phyloP scores from a whole-genome alignment of 169 alveolate species.

The Toxoplasma gondii region DNA sequence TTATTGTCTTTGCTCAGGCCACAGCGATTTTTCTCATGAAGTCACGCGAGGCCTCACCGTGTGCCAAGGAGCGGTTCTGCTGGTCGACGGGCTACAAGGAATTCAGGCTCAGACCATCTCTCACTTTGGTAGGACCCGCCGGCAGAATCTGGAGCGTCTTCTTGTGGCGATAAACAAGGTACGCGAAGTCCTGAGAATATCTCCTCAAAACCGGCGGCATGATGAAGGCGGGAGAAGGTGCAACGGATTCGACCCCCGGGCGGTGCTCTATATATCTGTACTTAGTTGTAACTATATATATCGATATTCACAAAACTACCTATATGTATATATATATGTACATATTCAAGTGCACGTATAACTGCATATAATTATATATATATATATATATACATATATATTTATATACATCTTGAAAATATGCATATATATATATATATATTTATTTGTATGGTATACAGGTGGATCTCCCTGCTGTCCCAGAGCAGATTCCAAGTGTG shows the following conservation, averaged over 20 bases:
- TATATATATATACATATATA: too few relatives aligned
- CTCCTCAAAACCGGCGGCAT: background rate
- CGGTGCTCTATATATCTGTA: too few relatives aligned
- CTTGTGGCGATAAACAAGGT: slow-evolving; percentile 5
- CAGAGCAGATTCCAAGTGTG: slow-evolving; percentile 45
- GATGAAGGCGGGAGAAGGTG: too few relatives aligned
- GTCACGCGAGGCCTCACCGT: slow-evolving; percentile 93
- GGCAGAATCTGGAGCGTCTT: background rate
- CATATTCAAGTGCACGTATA: too few relatives aligned
- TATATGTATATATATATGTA: too few relatives aligned
- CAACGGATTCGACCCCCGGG: too few relatives aligned
- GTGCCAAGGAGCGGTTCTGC: slow-evolving; percentile 92
- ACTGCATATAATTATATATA: too few relatives aligned
- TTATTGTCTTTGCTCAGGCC: slow-evolving; percentile 68
- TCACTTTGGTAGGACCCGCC: slow-evolving; percentile 67
- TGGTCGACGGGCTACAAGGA: slow-evolving; percentile 94
- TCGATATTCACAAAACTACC: too few relatives aligned
- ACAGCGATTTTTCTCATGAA: slow-evolving; percentile 94
- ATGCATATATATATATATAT: too few relatives aligned
- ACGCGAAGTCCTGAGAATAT: background rate
- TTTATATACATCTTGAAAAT: too few relatives aligned
- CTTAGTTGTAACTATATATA: too few relatives aligned
- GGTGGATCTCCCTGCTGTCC: slow-evolving; percentile 39
- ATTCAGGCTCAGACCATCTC: slow-evolving; percentile 94
- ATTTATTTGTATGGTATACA: background rate